Base-by-base conservation (phyloP, 176 grass and related monocot genomes). In the Canna indica region DNA sequence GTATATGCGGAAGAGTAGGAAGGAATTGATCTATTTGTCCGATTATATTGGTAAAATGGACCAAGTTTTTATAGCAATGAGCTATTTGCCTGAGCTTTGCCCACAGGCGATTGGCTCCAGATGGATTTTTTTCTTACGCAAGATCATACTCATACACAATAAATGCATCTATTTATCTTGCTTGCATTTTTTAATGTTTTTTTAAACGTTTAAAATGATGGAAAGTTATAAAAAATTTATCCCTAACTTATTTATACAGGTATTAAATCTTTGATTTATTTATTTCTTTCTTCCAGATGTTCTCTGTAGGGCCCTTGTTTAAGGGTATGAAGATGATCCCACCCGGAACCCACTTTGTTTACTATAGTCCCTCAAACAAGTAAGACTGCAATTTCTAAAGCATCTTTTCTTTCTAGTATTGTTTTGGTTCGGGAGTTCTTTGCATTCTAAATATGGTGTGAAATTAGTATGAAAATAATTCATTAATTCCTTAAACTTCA, bases 321-420 rank as follows among this genome's bases (percentile, higher is more conserved):
- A 96, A 75, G 76, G 88, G 93, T 66, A 87, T 96, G 28, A 96
- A 96, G 59, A 90, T 96, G 93, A 69, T 96, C 66, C 93, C 86
- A 1, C 81, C 83, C 6, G 93, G 93, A 6, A 78, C 73, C 3
- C 93, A 96, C 81, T 96, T 91, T 56, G 12, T 91, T 59, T 77
- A 90, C 77, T 87, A 96, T 77, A 84, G 81, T 70, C 80, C 93
- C 13, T 73, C 88, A 41, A 96, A 75, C 81, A 96, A 90, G 93
- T 91, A 77, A 36, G 59, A 24, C n/a, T 59, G 0, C 0, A 34
- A 27, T 22, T 33, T 38, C 24, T 25, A 27, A 50, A 39, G 70
- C 24, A 41, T 45, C 70, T 71, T 62, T 3, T 6, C 20, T 72
- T 53, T 36, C 27, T 32, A 63, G 26, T 16, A 34, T 63, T 63